Evolutionary conservation across 148 eudicot genomes (phyloP).

Genomic region (Silene latifolia): DNA sequence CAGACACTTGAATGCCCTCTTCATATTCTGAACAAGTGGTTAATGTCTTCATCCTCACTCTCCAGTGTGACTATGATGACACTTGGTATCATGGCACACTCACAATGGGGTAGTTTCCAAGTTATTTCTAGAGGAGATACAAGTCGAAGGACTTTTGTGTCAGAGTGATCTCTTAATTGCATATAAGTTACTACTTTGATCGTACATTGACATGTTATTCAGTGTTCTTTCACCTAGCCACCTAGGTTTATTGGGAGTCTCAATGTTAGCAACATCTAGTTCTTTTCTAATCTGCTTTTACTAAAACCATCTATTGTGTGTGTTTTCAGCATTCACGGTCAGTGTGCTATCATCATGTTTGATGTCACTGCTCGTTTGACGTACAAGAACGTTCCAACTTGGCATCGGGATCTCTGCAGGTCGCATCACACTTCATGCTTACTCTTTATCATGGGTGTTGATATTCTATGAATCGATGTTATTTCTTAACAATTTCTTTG

Average conservation of each 20-base stretch:
- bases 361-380: conserved; percentile 53
- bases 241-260: not conserved
- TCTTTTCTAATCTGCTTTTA: not conserved
- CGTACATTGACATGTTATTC: not conserved
- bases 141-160: not conserved
- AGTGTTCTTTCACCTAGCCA: not conserved
- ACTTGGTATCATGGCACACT: not conserved
- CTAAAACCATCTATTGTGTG: not conserved
- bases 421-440: not conserved
- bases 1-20: not conserved
- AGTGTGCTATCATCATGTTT: conserved; percentile 57
- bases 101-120: not conserved
- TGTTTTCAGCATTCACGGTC: conserved; percentile 41
- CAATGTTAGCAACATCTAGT: not conserved
- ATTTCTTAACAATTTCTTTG: not conserved
- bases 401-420: conserved; percentile 56
- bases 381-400: conserved; percentile 52
- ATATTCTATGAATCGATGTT: not conserved
- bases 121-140: not conserved
- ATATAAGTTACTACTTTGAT: no score
- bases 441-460: not conserved
- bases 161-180: not conserved
- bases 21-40: not conserved
- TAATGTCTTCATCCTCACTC: not conserved
- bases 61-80: not conserved